Evolutionary conservation across 345 rosid species (phyloP).

Genomic region (Excoecaria agallocha): DNA sequence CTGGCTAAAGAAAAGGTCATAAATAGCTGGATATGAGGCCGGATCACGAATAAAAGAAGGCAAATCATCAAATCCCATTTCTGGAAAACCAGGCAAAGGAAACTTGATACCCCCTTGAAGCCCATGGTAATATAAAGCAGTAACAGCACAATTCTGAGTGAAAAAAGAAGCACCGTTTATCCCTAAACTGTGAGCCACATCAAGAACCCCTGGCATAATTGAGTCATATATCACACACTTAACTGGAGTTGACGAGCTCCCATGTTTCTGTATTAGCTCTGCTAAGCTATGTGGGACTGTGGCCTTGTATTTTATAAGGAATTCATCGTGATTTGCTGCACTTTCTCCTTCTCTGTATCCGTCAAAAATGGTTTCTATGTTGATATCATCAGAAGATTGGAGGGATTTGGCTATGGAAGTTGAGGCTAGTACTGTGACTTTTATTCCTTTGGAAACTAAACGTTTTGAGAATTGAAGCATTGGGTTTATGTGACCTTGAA

Average conservation of each 20-base stretch:
- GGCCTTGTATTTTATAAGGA: conserved; percentile 11
- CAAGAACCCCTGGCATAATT: conserved; percentile 49
- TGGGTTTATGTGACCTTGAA: conserved; percentile 52
- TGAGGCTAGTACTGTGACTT: conserved; percentile 36
- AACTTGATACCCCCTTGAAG: no score
- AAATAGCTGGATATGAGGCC: no score
- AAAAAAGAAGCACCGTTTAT: conserved; percentile 27
- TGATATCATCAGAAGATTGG: not conserved
- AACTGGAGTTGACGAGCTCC: conserved; percentile 31
- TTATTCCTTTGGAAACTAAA: conserved; percentile 41
- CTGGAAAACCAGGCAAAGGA: no score
- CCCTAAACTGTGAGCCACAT: conserved; percentile 42
- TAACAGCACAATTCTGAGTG: no score
- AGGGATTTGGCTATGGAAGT: conserved; percentile 34
- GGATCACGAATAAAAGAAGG: no score
- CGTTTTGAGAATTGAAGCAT: conserved; percentile 48
- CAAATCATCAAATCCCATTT: no score
- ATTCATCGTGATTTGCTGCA: not conserved
- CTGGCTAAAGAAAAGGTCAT: no score
- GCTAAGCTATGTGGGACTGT: conserved; percentile 42
- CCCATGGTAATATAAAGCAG: no score
- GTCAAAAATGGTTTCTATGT: conserved; percentile 8
- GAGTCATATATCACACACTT: conserved; percentile 57
- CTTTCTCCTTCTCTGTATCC: conserved; percentile 2
- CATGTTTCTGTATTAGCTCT: conserved; percentile 40